These are phyloP conservation scores for Zoysia matrella DNA, from an alignment of 202 grass and related monocot genomes.

Conservation along the genomic window DNA sequence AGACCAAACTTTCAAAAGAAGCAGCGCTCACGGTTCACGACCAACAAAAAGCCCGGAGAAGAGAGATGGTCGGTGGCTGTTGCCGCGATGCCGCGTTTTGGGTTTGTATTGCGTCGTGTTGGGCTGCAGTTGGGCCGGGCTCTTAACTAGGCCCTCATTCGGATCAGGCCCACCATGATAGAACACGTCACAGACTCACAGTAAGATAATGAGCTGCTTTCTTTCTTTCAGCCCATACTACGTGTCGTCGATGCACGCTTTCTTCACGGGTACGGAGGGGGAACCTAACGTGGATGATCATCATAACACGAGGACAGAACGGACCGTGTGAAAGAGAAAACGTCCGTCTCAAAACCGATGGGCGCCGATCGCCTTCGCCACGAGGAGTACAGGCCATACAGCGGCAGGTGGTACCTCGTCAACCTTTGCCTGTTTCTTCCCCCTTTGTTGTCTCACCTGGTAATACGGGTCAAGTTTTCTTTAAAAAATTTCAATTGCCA, in stretches of 20 bases:
- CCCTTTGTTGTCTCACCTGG: too few species aligned
- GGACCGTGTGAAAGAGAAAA: not conserved
- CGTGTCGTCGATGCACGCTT: too few species aligned
- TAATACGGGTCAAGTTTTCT: too few species aligned
- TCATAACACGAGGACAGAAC: not conserved
- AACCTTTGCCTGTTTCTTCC: too few species aligned
- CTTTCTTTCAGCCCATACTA: not conserved
- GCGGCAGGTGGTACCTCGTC: not conserved
- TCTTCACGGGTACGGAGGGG: too few species aligned
- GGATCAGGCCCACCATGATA: not conserved
- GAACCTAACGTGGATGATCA: constrained; percentile 3
- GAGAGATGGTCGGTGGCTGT: not conserved
- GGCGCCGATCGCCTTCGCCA: not conserved
- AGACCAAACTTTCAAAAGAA: not conserved
- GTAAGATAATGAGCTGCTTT: not conserved
- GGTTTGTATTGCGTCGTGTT: not conserved
- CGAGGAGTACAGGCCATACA: not conserved
- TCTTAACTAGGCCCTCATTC: too few species aligned
- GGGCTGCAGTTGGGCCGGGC: not conserved
- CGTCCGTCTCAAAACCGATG: not conserved
- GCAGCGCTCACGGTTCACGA: not conserved
- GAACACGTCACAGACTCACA: too few species aligned
- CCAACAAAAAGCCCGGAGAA: not conserved
- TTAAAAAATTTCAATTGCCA: too few species aligned
- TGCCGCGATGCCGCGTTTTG: not conserved